A percentile compares a stretch with the other conserved stretches of the same genome.
Evolutionary conservation across 176 grass and related monocot genomes (phyloP).

Genomic region (Oryza brachyantha): DNA sequence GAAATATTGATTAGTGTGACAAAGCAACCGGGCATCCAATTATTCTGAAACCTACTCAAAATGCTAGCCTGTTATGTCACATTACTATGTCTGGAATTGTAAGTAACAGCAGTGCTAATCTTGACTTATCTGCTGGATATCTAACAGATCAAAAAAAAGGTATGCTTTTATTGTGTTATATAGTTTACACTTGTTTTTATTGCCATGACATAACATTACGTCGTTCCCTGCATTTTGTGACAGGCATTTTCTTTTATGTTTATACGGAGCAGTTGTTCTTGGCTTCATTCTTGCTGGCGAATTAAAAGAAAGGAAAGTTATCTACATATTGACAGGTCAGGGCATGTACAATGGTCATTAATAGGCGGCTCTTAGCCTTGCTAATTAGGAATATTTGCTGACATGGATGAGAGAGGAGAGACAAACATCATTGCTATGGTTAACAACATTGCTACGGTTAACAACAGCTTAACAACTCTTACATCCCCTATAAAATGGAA

Average conservation of each 20-base stretch:
- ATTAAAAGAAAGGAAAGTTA: slow-evolving; percentile 70
- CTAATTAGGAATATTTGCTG: too few species aligned
- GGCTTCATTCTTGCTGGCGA: slow-evolving; percentile 85
- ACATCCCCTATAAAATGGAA: too few species aligned
- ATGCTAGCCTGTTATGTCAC: neutral
- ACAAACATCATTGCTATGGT: too few species aligned
- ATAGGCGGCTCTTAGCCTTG: too few species aligned
- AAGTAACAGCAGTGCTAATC: slow-evolving; percentile 3
- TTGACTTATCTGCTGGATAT: neutral
- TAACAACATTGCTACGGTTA: too few species aligned
- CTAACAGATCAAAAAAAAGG: neutral
- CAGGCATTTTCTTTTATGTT: slow-evolving; percentile 93
- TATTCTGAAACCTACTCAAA: neutral
- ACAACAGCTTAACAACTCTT: too few species aligned
- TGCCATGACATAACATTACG: neutral
- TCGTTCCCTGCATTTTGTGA: slow-evolving; percentile 22
- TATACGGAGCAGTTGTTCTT: slow-evolving; percentile 65
- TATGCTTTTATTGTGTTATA: neutral
- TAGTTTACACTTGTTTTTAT: neutral
- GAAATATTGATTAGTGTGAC: neutral
- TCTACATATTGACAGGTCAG: slow-evolving; percentile 93
- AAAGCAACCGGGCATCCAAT: neutral
- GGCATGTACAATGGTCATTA: too few species aligned
- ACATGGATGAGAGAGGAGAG: too few species aligned
- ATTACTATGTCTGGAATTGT: neutral